Evolutionary conservation across 1,284 basidiomycete species (phyloP).

Genomic region (Ceratobasidium sp.): DNA sequence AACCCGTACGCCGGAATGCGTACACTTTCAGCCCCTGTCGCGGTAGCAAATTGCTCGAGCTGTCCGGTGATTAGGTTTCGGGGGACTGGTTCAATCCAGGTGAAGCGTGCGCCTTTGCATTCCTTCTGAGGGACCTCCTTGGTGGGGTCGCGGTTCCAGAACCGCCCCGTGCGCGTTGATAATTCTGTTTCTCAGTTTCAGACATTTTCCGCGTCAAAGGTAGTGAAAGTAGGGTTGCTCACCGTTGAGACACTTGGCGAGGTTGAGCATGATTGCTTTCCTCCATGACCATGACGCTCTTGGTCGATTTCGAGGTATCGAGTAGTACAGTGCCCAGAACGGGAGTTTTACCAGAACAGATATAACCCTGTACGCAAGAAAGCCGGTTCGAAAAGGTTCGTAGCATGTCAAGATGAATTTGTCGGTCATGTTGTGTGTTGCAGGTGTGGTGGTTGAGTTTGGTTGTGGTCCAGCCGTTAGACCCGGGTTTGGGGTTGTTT

Average conservation of each 20-base stretch:
- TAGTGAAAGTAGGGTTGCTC: neutral
- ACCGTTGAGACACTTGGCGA: neutral
- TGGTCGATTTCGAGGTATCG: neutral
- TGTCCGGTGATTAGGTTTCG: slow-evolving; percentile 61
- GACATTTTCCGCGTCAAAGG: neutral
- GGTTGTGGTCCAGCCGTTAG: neutral
- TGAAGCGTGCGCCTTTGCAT: slow-evolving; percentile 43
- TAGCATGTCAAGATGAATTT: neutral
- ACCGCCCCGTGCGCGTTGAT: slow-evolving; percentile 11
- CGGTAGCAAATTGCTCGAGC: slow-evolving; percentile 59
- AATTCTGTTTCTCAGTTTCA: neutral
- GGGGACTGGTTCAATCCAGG: slow-evolving; percentile 65
- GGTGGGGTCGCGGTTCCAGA: slow-evolving; percentile 9
- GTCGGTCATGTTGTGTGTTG: neutral
- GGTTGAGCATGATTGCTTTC: neutral
- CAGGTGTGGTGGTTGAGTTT: neutral
- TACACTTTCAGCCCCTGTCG: slow-evolving; percentile 58
- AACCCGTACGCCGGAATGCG: slow-evolving; percentile 68
- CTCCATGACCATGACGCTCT: slow-evolving; percentile 19
- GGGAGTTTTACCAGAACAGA: neutral
- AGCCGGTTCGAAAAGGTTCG: slow-evolving; percentile 20
- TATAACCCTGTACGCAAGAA: neutral
- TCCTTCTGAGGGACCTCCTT: slow-evolving; percentile 21
- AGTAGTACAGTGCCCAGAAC: slow-evolving; percentile 1
- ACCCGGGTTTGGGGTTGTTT: neutral